A percentile compares a stretch with the other conserved stretches of the same genome.
Evolutionary conservation across 208 protist genomes (phyloP).

Genomic region (Trypanosomatidae sp.): DNA sequence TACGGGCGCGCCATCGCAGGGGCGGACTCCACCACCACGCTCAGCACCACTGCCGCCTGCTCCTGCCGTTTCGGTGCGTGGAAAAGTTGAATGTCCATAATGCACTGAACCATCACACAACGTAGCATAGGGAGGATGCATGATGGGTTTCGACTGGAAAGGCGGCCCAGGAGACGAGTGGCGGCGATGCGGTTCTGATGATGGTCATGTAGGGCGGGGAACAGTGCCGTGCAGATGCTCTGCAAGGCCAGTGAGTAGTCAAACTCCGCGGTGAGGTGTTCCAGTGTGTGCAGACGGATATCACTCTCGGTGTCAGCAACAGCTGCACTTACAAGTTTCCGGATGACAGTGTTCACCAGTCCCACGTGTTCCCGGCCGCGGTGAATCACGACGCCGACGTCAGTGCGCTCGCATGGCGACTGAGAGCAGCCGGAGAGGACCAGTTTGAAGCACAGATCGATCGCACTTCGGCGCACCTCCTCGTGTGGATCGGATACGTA

Average conservation of each 20-base stretch:
- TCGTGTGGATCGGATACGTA: conserved; percentile 84
- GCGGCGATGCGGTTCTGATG: conserved; percentile 82
- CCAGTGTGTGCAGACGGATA: conserved; percentile 84
- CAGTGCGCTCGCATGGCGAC: conserved; percentile 66
- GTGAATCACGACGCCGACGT: conserved; percentile 78
- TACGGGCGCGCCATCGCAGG: conserved; percentile 81
- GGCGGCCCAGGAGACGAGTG: conserved; percentile 77
- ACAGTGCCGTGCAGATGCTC: conserved; percentile 65
- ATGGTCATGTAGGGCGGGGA: conserved; percentile 86
- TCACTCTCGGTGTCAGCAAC: conserved; percentile 89
- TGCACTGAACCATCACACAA: conserved; percentile 82
- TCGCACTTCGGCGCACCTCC: conserved; percentile 83
- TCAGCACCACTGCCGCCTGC: conserved; percentile 74
- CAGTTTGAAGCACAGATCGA: conserved; percentile 90
- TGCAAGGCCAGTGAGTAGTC: conserved; percentile 82
- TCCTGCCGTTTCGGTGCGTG: conserved; percentile 79
- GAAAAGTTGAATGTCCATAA: conserved; percentile 84
- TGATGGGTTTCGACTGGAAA: conserved; percentile 76
- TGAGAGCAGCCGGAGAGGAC: conserved; percentile 78
- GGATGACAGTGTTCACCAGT: conserved; percentile 75
- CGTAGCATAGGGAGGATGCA: conserved; percentile 83
- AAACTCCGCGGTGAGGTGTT: conserved; percentile 69
- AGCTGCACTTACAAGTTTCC: conserved; percentile 79
- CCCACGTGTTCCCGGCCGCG: conserved; percentile 79
- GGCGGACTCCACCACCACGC: conserved; percentile 77